phyloP scores from a whole-genome alignment of 306 rosid genomes.

The Fragaria vesca region DNA sequence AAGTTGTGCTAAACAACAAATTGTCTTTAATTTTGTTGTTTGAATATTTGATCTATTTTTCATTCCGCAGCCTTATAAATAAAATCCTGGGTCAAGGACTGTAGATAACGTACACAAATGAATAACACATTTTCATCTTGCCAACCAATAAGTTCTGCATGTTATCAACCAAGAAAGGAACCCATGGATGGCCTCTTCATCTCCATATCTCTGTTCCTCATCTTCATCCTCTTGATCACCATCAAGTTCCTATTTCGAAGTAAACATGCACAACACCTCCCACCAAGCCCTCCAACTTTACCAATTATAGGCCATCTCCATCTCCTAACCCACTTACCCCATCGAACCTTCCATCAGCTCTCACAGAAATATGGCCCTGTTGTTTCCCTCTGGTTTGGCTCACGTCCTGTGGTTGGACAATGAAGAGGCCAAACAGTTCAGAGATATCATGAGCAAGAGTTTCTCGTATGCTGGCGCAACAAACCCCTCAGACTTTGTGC shows the following conservation, averaged over 20 bases:
- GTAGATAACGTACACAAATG: too few species aligned
- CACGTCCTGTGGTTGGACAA: conserved; percentile 26
- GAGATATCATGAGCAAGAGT: conserved; percentile 36
- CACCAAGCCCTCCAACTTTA: conserved; percentile 50
- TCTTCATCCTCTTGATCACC: conserved; percentile 14
- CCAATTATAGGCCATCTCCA: conserved; percentile 68
- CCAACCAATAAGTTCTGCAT: background rate
- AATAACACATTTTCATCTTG: too few species aligned
- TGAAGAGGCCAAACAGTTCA: conserved; percentile 45
- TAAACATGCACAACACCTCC: conserved; percentile 22
- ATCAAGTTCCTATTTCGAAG: conserved; percentile 28
- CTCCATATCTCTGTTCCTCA: background rate
- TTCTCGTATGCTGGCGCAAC: conserved; percentile 22
- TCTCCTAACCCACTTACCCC: conserved; percentile 38
- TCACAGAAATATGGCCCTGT: conserved; percentile 44
- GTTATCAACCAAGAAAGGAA: background rate
- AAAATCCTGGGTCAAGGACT: too few species aligned
- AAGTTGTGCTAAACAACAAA: too few species aligned
- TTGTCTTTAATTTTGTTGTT: too few species aligned
- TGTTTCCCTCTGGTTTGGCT: conserved; percentile 32
- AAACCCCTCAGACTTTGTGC: conserved; percentile 42
- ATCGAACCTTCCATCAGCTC: conserved; percentile 32
- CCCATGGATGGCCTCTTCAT: conserved; percentile 1
- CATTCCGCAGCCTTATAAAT: too few species aligned
- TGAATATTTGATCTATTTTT: too few species aligned